Base-by-base conservation (phyloP, 2,329 filamentous ascomycete species). In the Thermoascus crustaceus region DNA sequence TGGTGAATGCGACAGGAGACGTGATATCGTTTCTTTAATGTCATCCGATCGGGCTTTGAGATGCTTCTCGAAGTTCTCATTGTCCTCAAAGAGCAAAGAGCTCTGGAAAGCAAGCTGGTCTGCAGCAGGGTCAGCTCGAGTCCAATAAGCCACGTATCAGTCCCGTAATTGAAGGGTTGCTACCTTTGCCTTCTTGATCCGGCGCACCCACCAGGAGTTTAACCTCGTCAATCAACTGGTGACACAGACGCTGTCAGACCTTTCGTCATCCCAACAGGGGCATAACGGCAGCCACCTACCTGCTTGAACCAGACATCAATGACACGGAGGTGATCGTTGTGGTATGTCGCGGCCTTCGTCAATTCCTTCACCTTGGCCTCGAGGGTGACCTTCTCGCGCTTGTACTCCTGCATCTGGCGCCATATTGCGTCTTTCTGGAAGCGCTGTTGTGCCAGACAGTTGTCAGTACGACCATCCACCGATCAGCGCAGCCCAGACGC, bases 381-480 rank as follows among this genome's bases (percentile, higher is more conserved):
- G 43, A 93, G 69, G 25, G 82, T 83, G 39, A 75, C 72, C 58
- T 87, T 88, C 58, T 94, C 86, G 50, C 91, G 80, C 66, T 94
- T 94, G 64, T 94, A 95, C 64, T 96, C 91, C 57, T 87, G 85
- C 87, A 98, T 94, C 66, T 95, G 89, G 39, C 93, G 85, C 53
- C 85, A 82, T 58, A 98, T 94, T 45, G 91, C 91, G 68, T 94
- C 91, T 67, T 96, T 98, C 66, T 89, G 84, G 54, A 83, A 91
- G 57, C 82, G 78, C 86, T 93, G 63, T 51, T 61, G 42, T 16
- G 23, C n/a, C n/a, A 35, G 41, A 41, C 27, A 37, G 25, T 42
- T 33, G 38, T 60, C 40, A 57, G 49, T 32, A n/a, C n/a, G n/a
- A n/a, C n/a, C n/a, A n/a, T n/a, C n/a, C n/a, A n/a, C n/a, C n/a